Base-by-base conservation (phyloP, 2,329 filamentous ascomycete species). In the Basipetospora sp. region DNA sequence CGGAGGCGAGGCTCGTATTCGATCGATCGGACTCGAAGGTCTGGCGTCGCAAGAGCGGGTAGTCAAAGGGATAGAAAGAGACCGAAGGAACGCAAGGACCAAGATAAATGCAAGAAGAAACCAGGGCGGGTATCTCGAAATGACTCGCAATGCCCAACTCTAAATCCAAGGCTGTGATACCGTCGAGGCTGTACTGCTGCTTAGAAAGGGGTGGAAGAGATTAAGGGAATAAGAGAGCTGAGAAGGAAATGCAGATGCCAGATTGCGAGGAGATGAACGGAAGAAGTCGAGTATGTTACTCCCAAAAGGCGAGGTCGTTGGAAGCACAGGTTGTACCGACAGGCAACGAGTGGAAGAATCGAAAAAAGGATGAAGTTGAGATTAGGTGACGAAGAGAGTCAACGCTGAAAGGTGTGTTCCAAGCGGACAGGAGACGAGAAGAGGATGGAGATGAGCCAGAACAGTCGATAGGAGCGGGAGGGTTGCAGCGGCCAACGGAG, bases 71-170 rank as follows among this genome's bases (percentile, higher is more conserved):
- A 17, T n/a, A 34, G 16, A 9, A 17, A 34, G 31, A 34, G 5
- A 17, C 6, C 22, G 11, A 25, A 11, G 11, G 22, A 11, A 25
- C 11, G 22, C 22, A 25, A 25, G 22, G 11, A 22, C 13, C 18
- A 9, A 34, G 14, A 15, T 6, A 17, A 9, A 17, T n/a, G 14
- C 31, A 34, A 2, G 19, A 34, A 34, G 18, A 34, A 22, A 22
- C 13, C 29, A 31, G 16, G 13, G 11, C 31, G 36, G 36, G 36
- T 39, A 39, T 39, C 30, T 39, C 30, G 20, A 39, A 39, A 29
- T 6, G 22, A 25, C 18, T 31, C 20, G 36, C 20, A 9, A 19
- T 20, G 30, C 30, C 34, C 20, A 28, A 39, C 13, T 39, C 31
- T 39, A 39, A 36, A 34, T 32, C 30, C 30, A 34, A 25, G 14